phyloP scores from a whole-genome alignment of 2,329 filamentous ascomycete genomes.

The Atkinsonella hypoxylon region DNA sequence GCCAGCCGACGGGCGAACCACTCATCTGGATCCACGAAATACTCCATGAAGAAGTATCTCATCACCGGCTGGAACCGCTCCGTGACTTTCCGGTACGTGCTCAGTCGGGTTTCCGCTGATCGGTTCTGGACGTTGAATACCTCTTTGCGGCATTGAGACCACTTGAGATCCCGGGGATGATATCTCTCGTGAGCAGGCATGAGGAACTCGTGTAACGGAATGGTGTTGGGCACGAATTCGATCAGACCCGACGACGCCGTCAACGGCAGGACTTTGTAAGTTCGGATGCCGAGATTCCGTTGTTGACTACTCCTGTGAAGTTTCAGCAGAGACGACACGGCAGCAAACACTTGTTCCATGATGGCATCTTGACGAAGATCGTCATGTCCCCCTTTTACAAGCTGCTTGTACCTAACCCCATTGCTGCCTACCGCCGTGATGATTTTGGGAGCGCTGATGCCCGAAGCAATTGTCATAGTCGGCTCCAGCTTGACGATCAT shows the following conservation, averaged over 20 bases:
- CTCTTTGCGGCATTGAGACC: conserved; percentile 62
- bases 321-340: conserved; percentile 81
- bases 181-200: conserved; percentile 84
- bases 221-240: conserved; percentile 90
- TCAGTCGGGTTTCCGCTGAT: conserved; percentile 57
- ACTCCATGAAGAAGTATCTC: conserved; percentile 94
- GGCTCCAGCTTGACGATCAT: conserved; percentile 60
- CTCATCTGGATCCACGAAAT: conserved; percentile 85
- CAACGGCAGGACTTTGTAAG: conserved; percentile 91
- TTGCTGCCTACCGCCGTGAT: conserved; percentile 70
- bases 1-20: conserved; percentile 87
- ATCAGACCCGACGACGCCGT: conserved; percentile 81
- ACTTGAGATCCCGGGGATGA: conserved; percentile 72
- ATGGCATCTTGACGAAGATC: conserved; percentile 93
- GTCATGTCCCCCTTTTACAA: conserved; percentile 93
- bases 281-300: conserved; percentile 78
- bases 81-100: conserved; percentile 64
- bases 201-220: conserved; percentile 83
- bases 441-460: conserved; percentile 88
- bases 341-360: conserved; percentile 99
- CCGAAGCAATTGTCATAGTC: conserved; percentile 74
- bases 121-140: conserved; percentile 63
- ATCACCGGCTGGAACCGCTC: conserved; percentile 85
- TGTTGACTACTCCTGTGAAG: conserved; percentile 80
- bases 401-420: conserved; percentile 71